Evolutionary conservation across 441 rosid genomes (phyloP), one percentile per base, ranked within the genome.

Genomic region (Gossypium lobatum): DNA sequence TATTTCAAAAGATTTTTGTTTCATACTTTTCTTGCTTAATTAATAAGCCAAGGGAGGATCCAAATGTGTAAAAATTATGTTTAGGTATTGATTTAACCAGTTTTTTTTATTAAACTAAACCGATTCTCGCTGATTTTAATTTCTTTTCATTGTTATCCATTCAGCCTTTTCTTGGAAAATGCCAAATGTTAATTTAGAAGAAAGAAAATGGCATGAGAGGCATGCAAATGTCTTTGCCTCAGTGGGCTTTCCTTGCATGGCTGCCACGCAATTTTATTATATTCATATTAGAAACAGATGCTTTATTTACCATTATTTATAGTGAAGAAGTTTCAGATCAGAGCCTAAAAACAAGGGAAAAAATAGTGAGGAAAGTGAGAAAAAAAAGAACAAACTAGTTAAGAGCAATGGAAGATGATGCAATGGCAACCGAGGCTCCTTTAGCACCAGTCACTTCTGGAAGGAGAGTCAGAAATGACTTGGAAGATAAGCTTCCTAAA

Each of bases 401-500:
- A 28, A 4, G 57, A 66, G 79, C 68, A 64, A 73, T 73, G 61
- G 84, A 85, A 63, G 83, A 77, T 48, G 92, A 89, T 61, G 79
- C 95, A 28, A 20, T 88, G 80, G 87, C 86, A 16, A 86, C 87
- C 3, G 87, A 84, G 71, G 95, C 97, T 58, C 88, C 88, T 2
- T 78, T 52, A 59, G 96, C 93, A 3, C 90, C 98, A 13, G 80
- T 89, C 18, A 92, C 98, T 69, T 85, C 25, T 59, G 86, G 84
- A 31, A 83, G 92, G 34, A 84, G 77, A 58, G 89, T 88, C 64
- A 77, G 88, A 1, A 69, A 52, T 76, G 90, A 88, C 78, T 81
- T 94, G 81, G 97, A 90, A 31, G 82, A 80, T 39, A 84, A 79
- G 37, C 74, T 91, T 6, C 92, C 90, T 2, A 92, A 93, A 73